A percentile compares a stretch with the other conserved stretches of the same genome.
Conservation (phyloP, 106 monocot genomes). For the Posidonia australis region DNA sequence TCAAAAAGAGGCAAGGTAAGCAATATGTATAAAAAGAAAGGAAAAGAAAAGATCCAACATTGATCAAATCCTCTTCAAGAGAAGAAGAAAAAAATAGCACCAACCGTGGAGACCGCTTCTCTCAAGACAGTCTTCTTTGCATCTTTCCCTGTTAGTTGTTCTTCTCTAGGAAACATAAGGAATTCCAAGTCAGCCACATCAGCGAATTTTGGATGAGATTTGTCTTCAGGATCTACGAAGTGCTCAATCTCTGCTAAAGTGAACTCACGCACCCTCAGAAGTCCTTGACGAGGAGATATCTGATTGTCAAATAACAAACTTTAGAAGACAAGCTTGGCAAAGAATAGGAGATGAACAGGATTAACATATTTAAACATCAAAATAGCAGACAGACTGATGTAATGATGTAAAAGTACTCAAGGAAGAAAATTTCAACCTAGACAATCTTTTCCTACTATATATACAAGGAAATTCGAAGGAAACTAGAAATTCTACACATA, state of each 20-base stretch:
- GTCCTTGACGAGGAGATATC: conserved; percentile 99
- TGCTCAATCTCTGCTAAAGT: conserved; percentile 97
- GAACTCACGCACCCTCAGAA: conserved; percentile 89
- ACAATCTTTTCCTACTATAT: too few relatives aligned
- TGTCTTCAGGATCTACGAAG: conserved; percentile 94
- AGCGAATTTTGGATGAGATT: conserved; percentile 84
- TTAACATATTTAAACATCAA: not conserved
- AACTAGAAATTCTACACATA: too few relatives aligned
- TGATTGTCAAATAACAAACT: conserved; percentile 12
- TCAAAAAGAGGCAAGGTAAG: not conserved
- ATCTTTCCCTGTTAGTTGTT: conserved; percentile 54
- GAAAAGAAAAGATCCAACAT: not conserved
- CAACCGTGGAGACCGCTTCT: conserved; percentile 73
- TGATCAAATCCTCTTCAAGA: not conserved
- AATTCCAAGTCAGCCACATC: conserved; percentile 76
- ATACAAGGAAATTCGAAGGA: too few relatives aligned
- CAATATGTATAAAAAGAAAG: not conserved
- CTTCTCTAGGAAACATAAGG: conserved; percentile 83
- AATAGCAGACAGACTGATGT: not conserved
- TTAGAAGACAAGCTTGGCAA: not conserved
- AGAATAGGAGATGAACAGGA: not conserved
- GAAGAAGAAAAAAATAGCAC: not conserved
- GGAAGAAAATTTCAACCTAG: too few relatives aligned
- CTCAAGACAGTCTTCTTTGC: conserved; percentile 51
- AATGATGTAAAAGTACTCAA: not conserved